Evolutionary conservation across 2,329 filamentous ascomycete species (phyloP).

Genomic region (Talaromyces rugulosus): DNA sequence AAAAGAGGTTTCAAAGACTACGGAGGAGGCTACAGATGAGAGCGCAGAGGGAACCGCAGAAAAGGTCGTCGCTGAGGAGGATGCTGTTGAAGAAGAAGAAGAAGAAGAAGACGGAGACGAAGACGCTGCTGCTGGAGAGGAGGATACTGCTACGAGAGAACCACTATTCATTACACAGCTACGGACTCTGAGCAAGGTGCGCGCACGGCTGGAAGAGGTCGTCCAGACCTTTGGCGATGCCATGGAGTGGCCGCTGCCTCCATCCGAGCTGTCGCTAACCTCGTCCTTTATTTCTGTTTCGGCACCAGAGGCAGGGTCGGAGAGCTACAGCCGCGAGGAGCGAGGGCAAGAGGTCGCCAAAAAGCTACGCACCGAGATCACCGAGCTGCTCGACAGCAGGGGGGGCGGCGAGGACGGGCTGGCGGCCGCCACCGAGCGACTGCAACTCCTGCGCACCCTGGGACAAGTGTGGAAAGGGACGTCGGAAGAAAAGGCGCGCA

Average conservation of each 20-base stretch:
- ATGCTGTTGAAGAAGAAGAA: background rate
- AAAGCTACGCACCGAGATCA: slow-evolving; percentile 63
- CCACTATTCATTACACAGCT: slow-evolving; percentile 72
- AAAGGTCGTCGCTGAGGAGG: background rate
- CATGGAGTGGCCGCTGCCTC: slow-evolving; percentile 91
- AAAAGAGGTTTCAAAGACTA: background rate
- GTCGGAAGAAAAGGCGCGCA: slow-evolving; percentile 81
- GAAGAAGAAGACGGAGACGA: background rate
- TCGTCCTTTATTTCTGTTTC: slow-evolving; percentile 89
- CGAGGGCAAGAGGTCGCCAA: slow-evolving; percentile 79
- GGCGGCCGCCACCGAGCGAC: slow-evolving; percentile 62
- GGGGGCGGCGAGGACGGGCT: slow-evolving; percentile 63
- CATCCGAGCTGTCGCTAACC: slow-evolving; percentile 76
- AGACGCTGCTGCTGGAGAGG: too few species aligned
- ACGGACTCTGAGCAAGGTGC: slow-evolving; percentile 76
- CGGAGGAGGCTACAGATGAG: slow-evolving; percentile 2
- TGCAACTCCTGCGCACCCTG: slow-evolving; percentile 73
- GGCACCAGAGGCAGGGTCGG: slow-evolving; percentile 67
- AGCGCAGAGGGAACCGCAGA: slow-evolving; percentile 7
- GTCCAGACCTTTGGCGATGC: slow-evolving; percentile 90
- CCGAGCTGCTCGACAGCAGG: slow-evolving; percentile 57
- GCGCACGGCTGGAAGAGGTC: slow-evolving; percentile 78
- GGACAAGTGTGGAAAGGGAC: slow-evolving; percentile 91
- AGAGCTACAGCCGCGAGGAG: slow-evolving; percentile 70
- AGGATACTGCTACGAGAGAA: slow-evolving; percentile 31